A percentile compares a stretch with the other conserved stretches of the same genome.
These are phyloP conservation scores for Fonsecaea erecta DNA, from an alignment of 2,329 filamentous ascomycete genomes.

Conservation along the genomic window DNA sequence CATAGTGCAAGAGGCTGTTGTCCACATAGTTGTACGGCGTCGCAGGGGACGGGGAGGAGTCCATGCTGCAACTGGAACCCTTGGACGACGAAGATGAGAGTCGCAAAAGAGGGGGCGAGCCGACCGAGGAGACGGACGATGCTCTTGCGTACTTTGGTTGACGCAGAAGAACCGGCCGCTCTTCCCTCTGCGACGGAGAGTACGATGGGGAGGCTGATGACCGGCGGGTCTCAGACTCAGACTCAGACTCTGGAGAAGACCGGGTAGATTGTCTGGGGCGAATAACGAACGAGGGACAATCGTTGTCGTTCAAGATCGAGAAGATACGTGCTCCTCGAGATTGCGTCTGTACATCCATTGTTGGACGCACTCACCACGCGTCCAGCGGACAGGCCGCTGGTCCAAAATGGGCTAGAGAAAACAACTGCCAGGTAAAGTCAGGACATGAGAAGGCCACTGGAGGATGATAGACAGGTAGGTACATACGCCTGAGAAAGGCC, in stretches of 20 bases:
- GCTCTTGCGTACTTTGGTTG: constrained; percentile 32
- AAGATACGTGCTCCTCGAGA: constrained; percentile 38
- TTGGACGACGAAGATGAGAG: constrained; percentile 34
- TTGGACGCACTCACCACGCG: constrained; percentile 33
- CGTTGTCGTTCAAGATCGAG: constrained; percentile 55
- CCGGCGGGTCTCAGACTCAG: background rate
- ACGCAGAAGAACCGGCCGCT: constrained; percentile 33
- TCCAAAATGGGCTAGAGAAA: constrained; percentile 28
- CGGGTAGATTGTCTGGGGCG: constrained; percentile 40
- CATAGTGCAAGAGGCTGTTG: constrained; percentile 33
- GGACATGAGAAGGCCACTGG: background rate
- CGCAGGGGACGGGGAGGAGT: constrained; percentile 38
- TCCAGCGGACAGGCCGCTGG: constrained; percentile 36
- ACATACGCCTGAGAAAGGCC: constrained; percentile 25
- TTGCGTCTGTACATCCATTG: constrained; percentile 40
- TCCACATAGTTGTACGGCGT: constrained; percentile 38
- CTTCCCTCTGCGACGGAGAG: constrained; percentile 27
- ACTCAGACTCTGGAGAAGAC: constrained; percentile 29
- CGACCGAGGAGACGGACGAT: constrained; percentile 36
- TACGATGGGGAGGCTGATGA: constrained; percentile 24
- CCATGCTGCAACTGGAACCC: constrained; percentile 37
- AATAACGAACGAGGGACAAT: constrained; percentile 52
- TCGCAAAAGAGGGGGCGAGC: constrained; percentile 35
- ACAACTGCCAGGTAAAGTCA: constrained; percentile 19
- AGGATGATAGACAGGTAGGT: background rate